phyloP scores from a whole-genome alignment of 805 yeast species.

The Yarrowia hollandica region DNA sequence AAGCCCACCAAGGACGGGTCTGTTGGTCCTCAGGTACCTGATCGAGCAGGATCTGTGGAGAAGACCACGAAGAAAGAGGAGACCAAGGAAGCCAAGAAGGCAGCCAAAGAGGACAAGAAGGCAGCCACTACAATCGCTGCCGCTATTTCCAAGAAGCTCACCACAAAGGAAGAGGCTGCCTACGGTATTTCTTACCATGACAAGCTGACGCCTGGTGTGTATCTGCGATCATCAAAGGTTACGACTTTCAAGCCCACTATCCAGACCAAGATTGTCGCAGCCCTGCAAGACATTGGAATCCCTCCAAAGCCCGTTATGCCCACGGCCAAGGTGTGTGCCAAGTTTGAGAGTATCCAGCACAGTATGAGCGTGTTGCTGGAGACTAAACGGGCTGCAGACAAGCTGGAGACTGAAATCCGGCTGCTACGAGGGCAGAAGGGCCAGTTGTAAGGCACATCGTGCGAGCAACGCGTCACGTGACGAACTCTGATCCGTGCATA shows the following conservation, averaged over 20 bases:
- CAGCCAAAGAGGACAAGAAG: slow-evolving; percentile 30
- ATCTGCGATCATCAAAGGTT: slow-evolving; percentile 73
- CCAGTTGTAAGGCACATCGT: not conserved
- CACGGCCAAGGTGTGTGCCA: slow-evolving; percentile 71
- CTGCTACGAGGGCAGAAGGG: slow-evolving; percentile 38
- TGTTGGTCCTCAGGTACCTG: slow-evolving; percentile 29
- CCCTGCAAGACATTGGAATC: slow-evolving; percentile 74
- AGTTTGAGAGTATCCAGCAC: slow-evolving; percentile 72
- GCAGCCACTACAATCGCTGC: slow-evolving; percentile 36
- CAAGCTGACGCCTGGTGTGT: slow-evolving; percentile 66
- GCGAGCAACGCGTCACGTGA: not conserved
- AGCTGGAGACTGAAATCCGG: slow-evolving; percentile 73
- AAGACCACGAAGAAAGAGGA: slow-evolving; percentile 26
- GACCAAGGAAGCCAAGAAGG: slow-evolving; percentile 30
- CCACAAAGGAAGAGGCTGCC: slow-evolving; percentile 76
- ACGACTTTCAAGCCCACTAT: slow-evolving; percentile 76
- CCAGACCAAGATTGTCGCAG: slow-evolving; percentile 59
- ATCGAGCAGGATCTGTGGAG: slow-evolving; percentile 28
- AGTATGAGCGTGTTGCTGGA: slow-evolving; percentile 73
- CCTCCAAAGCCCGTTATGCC: slow-evolving; percentile 86
- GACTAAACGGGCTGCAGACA: slow-evolving; percentile 82
- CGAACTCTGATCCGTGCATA: too few relatives aligned
- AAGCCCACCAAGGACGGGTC: slow-evolving; percentile 35
- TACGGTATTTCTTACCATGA: slow-evolving; percentile 79
- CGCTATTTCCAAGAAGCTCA: slow-evolving; percentile 51